These are phyloP conservation scores for Penicillium bialowiezense DNA, from an alignment of 495 filamentous ascomycete genomes.

Conservation along the genomic window DNA sequence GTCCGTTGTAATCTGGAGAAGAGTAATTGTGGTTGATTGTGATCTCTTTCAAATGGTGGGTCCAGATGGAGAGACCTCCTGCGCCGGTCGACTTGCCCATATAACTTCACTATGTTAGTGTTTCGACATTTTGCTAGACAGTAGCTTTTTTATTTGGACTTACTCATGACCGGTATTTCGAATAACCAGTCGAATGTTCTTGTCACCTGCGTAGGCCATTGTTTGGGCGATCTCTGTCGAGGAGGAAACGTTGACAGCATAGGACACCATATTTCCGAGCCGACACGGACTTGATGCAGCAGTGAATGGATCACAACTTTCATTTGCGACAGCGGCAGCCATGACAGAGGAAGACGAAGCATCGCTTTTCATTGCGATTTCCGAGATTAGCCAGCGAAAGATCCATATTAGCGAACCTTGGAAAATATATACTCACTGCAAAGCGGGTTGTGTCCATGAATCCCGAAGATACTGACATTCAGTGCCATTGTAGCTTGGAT, in stretches of 20 bases:
- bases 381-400: no score
- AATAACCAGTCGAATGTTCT: conserved; percentile 60
- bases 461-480: no score
- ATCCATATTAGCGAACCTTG: no score
- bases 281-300: conserved; percentile 42
- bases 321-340: conserved; percentile 28
- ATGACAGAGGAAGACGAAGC: conserved; percentile 28
- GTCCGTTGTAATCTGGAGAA: conserved; percentile 1
- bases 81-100: conserved; percentile 53
- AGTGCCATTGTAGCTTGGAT: no score
- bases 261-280: conserved; percentile 48
- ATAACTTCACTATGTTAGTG: conserved; percentile 27
- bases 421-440: no score
- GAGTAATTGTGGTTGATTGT: conserved; percentile 1
- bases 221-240: neutral
- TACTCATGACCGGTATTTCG: conserved; percentile 57
- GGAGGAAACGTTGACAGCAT: conserved; percentile 31
- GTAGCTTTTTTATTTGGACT: no score
- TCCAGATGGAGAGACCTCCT: conserved; percentile 41
- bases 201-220: conserved; percentile 45
- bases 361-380: no score
- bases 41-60: conserved; percentile 5
- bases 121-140: no score
- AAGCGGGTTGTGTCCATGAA: no score
- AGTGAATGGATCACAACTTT: conserved; percentile 40